Evolutionary conservation across 192 early-diverging fungal species (phyloP), one percentile per base, ranked within the genome.

Genomic region (Entomortierella parvispora): DNA sequence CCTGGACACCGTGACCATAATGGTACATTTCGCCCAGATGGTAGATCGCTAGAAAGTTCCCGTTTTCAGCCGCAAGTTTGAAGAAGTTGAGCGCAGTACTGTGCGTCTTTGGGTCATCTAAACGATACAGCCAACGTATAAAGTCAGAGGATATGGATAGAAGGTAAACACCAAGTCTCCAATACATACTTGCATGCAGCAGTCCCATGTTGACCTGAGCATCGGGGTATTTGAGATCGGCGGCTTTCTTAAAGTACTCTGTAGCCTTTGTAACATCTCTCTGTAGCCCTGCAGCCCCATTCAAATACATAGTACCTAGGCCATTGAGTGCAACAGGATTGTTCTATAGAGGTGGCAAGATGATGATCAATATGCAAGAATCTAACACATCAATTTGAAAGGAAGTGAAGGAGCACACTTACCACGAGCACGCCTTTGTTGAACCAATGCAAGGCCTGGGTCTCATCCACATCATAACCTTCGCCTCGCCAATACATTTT

Each of bases 401-500:
- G 43, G 22, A 14, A 58, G 22, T 4, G 12, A 25, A 32, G 8
- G 26, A 25, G 10, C 7, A 23, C 15, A 63, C 72, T 29, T 56
- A 79, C 83, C 47, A 90, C 55, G 56, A 77, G 62, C 0, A 87
- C 87, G 11, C 93, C 96, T 4, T 84, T 72, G 34, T 81, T 84
- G 72, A 97, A 96, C 93, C 94, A 99, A 44, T 80, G 45, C 4
- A 87, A 54, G 5, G 97, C 97, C 22, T 78, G 85, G 7, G 54
- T 54, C 6, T 88, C 83, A 70, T 93, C 81, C 25, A 68, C 69
- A 1, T 71, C 29, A 33, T 90, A 89, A 28, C 95, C 95, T 68
- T 98, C 96, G 28, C 96, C 97, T 32, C 97, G 88, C 90, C 88
- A 88, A 66, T 93, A 90, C 96, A 99, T 97, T 28, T 83, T 68